A percentile compares a stretch with the other conserved stretches of the same genome.
Conservation (phyloP, 1,284 basidiomycete species). For the Xerocomus minutiporus region DNA sequence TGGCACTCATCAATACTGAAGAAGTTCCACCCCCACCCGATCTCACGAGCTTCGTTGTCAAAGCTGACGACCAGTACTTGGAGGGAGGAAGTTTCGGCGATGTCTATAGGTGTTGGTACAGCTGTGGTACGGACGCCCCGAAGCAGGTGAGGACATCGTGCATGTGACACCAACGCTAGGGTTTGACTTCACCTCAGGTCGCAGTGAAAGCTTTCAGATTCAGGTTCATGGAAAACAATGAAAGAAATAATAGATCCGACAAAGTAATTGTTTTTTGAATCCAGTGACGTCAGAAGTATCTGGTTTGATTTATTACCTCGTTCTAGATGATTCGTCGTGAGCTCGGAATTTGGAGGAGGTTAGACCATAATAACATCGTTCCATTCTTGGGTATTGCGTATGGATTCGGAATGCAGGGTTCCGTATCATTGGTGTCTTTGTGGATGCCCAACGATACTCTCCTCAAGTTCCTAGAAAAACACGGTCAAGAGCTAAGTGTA, state of each 20-base stretch:
- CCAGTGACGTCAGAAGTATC: too few relatives aligned
- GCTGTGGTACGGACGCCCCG: background rate
- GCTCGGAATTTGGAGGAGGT: slow-evolving; percentile 3
- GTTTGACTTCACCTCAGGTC: background rate
- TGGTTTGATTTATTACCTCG: too few relatives aligned
- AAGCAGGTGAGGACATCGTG: background rate
- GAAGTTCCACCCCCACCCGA: background rate
- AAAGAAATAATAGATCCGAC: background rate
- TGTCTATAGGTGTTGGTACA: background rate
- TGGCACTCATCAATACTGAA: too few relatives aligned
- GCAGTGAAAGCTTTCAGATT: background rate
- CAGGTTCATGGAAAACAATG: background rate
- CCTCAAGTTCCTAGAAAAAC: background rate
- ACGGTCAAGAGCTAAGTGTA: background rate
- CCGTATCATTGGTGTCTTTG: slow-evolving; percentile 5
- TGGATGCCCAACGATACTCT: slow-evolving; percentile 8
- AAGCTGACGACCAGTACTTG: background rate
- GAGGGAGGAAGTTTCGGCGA: background rate
- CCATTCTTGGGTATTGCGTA: background rate
- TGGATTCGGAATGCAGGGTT: background rate
- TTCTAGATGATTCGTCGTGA: background rate
- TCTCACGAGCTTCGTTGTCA: background rate
- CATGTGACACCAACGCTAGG: too few relatives aligned
- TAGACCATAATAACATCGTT: slow-evolving; percentile 34
- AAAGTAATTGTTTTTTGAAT: background rate